phyloP scores from a whole-genome alignment of 306 rosid genomes.

The Quercus dentata region DNA sequence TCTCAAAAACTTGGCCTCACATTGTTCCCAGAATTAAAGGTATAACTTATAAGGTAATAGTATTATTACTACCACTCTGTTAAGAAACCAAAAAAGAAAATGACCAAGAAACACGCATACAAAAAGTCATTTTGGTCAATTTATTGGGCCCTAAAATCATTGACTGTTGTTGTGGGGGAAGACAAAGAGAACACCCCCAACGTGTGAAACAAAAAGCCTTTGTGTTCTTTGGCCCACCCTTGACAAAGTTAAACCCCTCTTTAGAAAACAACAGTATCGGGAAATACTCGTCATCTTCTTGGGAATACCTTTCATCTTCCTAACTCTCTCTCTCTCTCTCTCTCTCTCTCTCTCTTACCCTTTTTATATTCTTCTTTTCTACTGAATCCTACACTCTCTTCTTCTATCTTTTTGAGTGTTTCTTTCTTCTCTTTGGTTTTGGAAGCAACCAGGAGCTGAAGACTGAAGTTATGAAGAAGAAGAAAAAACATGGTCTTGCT shows the following conservation, averaged over 20 bases:
- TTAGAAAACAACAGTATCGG: constrained; percentile 63
- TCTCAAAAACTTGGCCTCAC: constrained; percentile 24
- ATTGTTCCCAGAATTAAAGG: constrained; percentile 39
- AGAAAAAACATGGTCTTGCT: constrained; percentile 11
- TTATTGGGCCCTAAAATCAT: constrained; percentile 33
- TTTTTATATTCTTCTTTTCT: not conserved
- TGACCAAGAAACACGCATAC: not conserved
- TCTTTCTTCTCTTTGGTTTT: constrained; percentile 6
- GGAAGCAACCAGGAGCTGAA: not conserved
- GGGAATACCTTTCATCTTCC: constrained; percentile 45
- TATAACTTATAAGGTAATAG: not conserved
- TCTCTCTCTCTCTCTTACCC: constrained; percentile 13
- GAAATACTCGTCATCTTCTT: constrained; percentile 73
- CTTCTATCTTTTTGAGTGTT: not conserved
- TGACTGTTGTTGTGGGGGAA: constrained; percentile 35
- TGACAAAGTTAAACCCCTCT: constrained; percentile 31
- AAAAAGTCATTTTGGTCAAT: not conserved
- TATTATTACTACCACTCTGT: not conserved
- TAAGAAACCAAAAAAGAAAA: not conserved
- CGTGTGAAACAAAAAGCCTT: constrained; percentile 69
- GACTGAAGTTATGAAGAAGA: constrained; percentile 31
- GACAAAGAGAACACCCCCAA: constrained; percentile 62
- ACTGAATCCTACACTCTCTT: constrained; percentile 2
- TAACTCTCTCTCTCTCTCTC: too few relatives aligned
- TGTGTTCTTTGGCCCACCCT: constrained; percentile 40